Percentiles rank a stretch among this genome's conserved stretches.
phyloP scores from a whole-genome alignment of 2,329 filamentous ascomycete species.

The Botrytis paeoniae region DNA sequence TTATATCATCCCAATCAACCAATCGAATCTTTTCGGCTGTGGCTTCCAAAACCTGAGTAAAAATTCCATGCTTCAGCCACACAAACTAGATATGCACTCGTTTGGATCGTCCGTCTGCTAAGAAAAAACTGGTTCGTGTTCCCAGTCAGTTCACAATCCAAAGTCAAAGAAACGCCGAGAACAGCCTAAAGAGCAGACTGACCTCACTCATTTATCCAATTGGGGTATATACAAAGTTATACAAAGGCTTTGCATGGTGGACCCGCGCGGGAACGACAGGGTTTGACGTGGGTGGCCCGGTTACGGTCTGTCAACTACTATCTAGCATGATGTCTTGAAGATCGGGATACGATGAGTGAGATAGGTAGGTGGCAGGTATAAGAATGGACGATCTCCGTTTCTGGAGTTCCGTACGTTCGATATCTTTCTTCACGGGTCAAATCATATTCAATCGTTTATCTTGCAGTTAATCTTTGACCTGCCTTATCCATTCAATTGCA shows the following conservation, averaged over 20 bases:
- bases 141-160: neutral
- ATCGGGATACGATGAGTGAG: neutral
- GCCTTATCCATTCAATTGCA: neutral
- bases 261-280: neutral
- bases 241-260: neutral
- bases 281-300: neutral
- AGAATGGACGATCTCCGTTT: slow-evolving; percentile 3
- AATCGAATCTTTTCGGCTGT: neutral
- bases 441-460: neutral
- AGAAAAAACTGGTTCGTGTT: neutral
- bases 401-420: neutral
- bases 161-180: neutral
- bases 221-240: neutral
- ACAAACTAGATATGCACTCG: neutral
- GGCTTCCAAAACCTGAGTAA: neutral
- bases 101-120: neutral
- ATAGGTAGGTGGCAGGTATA: slow-evolving; percentile 4
- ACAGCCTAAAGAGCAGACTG: neutral
- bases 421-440: neutral
- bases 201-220: neutral
- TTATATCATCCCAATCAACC: neutral
- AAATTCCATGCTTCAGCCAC: neutral
- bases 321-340: neutral
- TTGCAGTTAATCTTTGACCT: neutral
- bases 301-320: neutral